phyloP scores from a whole-genome alignment of 331 rosid species.

The Acacia pycnantha region DNA sequence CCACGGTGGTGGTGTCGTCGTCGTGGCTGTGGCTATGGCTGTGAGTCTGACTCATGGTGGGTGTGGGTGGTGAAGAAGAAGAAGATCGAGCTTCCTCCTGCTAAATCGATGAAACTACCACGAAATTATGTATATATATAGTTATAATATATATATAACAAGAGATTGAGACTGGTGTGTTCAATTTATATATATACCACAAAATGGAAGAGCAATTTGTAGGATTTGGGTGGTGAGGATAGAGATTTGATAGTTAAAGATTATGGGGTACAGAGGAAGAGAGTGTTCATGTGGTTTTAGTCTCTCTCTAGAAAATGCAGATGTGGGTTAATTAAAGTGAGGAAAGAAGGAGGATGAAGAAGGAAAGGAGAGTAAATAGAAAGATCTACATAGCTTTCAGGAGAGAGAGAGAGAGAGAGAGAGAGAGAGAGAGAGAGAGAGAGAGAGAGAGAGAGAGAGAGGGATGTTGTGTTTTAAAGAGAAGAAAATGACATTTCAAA shows the following conservation, averaged over 20 bases:
- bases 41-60: conserved; percentile 49
- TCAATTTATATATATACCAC: background rate
- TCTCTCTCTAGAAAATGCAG: background rate
- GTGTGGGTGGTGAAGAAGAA: background rate
- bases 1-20: background rate
- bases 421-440: conserved; percentile 11
- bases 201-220: conserved; percentile 5
- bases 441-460: conserved; percentile 23
- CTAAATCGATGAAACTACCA: conserved; percentile 30
- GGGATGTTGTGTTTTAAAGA: conserved; percentile 49
- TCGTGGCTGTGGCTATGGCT: conserved; percentile 38
- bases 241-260: conserved; percentile 30
- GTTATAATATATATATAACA: background rate
- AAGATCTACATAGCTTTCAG: conserved; percentile 83
- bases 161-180: conserved; percentile 23
- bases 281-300: background rate
- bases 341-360: background rate
- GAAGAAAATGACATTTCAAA: conserved; percentile 73
- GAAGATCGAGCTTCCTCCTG: conserved; percentile 33
- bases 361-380: conserved; percentile 44
- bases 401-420: conserved; percentile 24
- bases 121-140: background rate
- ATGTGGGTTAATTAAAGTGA: background rate
- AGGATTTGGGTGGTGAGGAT: conserved; percentile 30
- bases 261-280: background rate